These are phyloP conservation scores for Gymnopilus junonius DNA, from an alignment of 768 basidiomycete species.

Conservation along the genomic window DNA sequence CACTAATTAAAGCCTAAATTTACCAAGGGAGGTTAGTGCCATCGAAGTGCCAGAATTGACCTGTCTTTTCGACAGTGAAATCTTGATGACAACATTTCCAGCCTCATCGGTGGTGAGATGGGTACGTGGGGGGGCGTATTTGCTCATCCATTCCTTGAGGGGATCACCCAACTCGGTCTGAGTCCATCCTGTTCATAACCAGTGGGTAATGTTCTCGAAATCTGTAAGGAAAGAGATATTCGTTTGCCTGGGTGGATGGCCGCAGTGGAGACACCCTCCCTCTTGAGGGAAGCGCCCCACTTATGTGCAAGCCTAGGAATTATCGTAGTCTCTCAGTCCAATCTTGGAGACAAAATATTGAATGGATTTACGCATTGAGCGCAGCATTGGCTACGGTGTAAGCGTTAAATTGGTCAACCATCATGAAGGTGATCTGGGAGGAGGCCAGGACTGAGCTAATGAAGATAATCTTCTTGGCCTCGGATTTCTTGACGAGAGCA, in stretches of 20 bases:
- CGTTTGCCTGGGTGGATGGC: slow-evolving; percentile 25
- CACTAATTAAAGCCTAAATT: not conserved
- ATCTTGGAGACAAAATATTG: not conserved
- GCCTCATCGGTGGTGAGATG: slow-evolving; percentile 23
- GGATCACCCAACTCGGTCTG: slow-evolving; percentile 23
- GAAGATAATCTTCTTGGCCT: slow-evolving; percentile 26
- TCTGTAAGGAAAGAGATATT: not conserved
- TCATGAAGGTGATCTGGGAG: slow-evolving; percentile 12
- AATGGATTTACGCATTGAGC: slow-evolving; percentile 23
- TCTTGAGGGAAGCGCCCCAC: slow-evolving; percentile 25
- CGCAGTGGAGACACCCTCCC: slow-evolving; percentile 25
- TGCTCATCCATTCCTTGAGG: slow-evolving; percentile 25
- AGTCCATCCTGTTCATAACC: slow-evolving; percentile 20
- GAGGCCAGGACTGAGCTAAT: slow-evolving; percentile 29
- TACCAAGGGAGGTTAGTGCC: slow-evolving; percentile 17
- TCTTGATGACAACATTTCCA: slow-evolving; percentile 17
- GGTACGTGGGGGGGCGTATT: slow-evolving; percentile 22
- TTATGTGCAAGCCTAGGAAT: slow-evolving; percentile 25
- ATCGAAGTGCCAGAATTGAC: slow-evolving; percentile 14
- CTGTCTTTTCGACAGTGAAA: slow-evolving; percentile 19
- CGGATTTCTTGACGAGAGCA: slow-evolving; percentile 23
- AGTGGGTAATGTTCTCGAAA: not conserved
- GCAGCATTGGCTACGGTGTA: slow-evolving; percentile 25
- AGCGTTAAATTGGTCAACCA: slow-evolving; percentile 18
- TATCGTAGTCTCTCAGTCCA: not conserved